Conservation (phyloP, 2,329 filamentous ascomycete species). For the Cladosporium sp. region DNA sequence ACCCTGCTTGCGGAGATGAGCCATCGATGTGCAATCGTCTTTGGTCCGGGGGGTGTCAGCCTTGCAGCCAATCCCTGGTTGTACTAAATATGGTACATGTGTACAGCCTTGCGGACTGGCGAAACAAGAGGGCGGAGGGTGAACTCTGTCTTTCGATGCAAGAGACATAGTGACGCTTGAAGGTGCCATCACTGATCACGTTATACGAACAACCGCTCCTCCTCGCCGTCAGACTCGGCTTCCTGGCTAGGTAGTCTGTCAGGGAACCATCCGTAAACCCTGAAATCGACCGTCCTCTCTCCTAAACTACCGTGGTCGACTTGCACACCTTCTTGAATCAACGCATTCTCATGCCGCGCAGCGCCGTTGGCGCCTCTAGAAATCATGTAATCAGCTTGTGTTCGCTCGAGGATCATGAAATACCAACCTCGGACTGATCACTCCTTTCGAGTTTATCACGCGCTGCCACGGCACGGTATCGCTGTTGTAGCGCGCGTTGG, state of each 20-base stretch:
- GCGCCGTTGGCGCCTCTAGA: conserved; percentile 39
- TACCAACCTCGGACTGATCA: conserved; percentile 76
- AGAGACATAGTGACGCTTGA: neutral
- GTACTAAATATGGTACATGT: neutral
- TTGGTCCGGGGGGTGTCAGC: no score
- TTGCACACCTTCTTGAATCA: conserved; percentile 44
- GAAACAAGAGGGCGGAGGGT: no score
- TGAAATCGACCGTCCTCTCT: conserved; percentile 44
- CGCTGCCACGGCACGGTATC: conserved; percentile 90
- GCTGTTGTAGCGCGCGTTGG: conserved; percentile 57
- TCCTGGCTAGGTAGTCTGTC: conserved; percentile 29
- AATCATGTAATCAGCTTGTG: conserved; percentile 9
- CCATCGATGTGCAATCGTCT: no score
- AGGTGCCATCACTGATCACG: neutral
- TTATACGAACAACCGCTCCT: neutral
- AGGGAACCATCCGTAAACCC: conserved; percentile 47
- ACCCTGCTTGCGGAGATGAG: conserved; percentile 9
- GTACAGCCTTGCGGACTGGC: neutral
- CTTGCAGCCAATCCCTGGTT: neutral
- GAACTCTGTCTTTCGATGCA: no score
- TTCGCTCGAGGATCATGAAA: neutral
- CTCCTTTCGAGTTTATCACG: conserved; percentile 80
- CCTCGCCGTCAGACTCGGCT: conserved; percentile 16
- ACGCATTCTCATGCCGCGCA: conserved; percentile 41
- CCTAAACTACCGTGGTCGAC: conserved; percentile 43